Base-by-base conservation (phyloP, 495 filamentous ascomycete genomes). In the Hyaloscypha finlandica region DNA sequence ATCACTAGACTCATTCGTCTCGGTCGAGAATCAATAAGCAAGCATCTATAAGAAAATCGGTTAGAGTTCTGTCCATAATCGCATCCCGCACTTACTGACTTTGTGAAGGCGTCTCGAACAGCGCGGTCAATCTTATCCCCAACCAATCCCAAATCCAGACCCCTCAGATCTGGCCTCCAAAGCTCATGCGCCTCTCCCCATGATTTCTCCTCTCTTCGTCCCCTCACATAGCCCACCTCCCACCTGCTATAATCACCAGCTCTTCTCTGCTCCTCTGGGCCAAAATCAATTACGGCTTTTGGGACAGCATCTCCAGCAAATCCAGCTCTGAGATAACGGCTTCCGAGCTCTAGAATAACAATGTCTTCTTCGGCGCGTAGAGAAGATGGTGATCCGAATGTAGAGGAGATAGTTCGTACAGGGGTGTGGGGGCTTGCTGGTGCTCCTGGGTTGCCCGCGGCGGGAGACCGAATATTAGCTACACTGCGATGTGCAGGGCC, bases 41-140 rank as follows among this genome's bases (percentile, higher is more conserved):
- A 78, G 76, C 90, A 90, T 72, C 86, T 88, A 61, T 30, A n/a
- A 60, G 58, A 65, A 19, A 35, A 68, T 45, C 6, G 67, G 68
- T 56, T n/a, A 39, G 42, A 37, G 29, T 19, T 32, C 32, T 53
- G 20, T 39, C 14, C 6, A 51, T 29, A 35, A 35, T 9, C 25
- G 57, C 51, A 12, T 33, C 16, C 48, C 37, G 9, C 22, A 61
- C 56, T 14, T 59, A 63, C 66, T 70, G 74, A 89, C 83, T 92
- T 93, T 66, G 89, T 91, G 74, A 92, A 93, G n/a, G 90, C 90
- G 66, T 93, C 89, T 63, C 94, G 86, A 71, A 97, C 77, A 29
- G 87, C 88, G 59, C 93, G 83, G 76, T 97, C 95, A 33, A 98
- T 83, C 77, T 92, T 94, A 76, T 98, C 94, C 62, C 89, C 88